Evolutionary conservation across 2,329 filamentous ascomycete genomes (phyloP), one percentile per base, ranked within the genome.

Genomic region (Beauveria sp.): DNA sequence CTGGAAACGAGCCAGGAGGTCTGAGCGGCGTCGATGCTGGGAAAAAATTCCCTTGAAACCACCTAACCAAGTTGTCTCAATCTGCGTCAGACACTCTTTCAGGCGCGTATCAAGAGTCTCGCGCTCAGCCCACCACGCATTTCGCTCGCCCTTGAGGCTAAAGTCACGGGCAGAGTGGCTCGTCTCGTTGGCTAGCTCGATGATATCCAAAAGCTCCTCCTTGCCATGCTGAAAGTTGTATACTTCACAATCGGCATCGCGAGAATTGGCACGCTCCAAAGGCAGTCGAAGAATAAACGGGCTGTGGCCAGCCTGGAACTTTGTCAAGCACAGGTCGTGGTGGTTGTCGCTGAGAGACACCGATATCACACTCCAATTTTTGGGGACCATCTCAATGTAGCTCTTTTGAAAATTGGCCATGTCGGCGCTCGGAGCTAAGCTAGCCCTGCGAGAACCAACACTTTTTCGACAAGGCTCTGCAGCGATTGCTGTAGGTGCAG

Each of bases 1-100:
- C 40, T 91, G 86, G 71, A 99, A 98, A 34, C 84, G 84, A 5
- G 84, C 83, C 38, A 98, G 76, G 12, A 90, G 77, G 28, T 87
- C 81, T 1, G 83, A 77, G 22, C 88, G 81, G 43, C 82, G 81
- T 54, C 79, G 74, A 59, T 89, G 84, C 60, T 90, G 88, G 1
- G 91, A 93, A 70, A 99, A 93, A n/a, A 99, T 88, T 18, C 93
- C 93, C 62, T 87, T 88, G 80, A 99, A 99, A 0, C 95, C 95
- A 54, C 93, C 93, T 5, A 99, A 84, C 95, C 95, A 99, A 24
- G 95, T 87, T 64, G 90, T 88, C 73, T 99, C 93, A 45, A 99
- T 89, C 63, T 91, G 96, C 60, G 87, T 80, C 1, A 99, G 80
- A 10, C 99, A 82, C 56, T 90, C 87, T 64, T 85, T 87, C 26